phyloP scores from a whole-genome alignment of 1,139 yeast species.

The Zhuliangozyma blackwelliae region DNA sequence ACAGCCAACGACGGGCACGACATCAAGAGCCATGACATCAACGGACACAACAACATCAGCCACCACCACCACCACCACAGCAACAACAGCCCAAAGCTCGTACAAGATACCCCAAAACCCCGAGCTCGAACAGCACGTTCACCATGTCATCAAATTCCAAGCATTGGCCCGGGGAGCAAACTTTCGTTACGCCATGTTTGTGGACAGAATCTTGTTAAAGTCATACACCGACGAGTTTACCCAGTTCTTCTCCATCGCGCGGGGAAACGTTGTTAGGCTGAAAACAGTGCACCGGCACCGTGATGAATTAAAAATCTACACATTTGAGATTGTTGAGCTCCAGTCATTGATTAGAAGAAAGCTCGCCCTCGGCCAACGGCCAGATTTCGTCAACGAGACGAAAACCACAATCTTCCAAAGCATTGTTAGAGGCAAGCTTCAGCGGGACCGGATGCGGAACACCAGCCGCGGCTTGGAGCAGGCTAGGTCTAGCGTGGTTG shows the following conservation, averaged over 20 bases:
- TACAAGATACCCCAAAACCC: constrained; percentile 12
- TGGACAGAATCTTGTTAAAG: constrained; percentile 54
- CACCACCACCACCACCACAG: not conserved
- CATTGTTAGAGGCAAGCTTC: constrained; percentile 23
- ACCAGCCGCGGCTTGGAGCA: constrained; percentile 9
- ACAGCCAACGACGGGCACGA: not conserved
- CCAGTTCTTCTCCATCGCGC: constrained; percentile 29
- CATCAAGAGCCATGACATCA: not conserved
- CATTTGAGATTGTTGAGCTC: constrained; percentile 26
- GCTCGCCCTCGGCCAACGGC: constrained; percentile 13
- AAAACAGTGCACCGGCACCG: constrained; percentile 39
- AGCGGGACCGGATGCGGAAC: constrained; percentile 12
- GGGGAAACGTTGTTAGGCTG: constrained; percentile 36
- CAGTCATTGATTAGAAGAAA: constrained; percentile 35
- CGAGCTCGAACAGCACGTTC: constrained; percentile 20
- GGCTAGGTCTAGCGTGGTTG: constrained; percentile 10
- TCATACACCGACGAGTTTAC: constrained; percentile 49
- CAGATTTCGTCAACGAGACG: constrained; percentile 10
- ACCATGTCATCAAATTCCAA: constrained; percentile 45
- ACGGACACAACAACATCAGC: not conserved
- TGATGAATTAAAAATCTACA: constrained; percentile 26
- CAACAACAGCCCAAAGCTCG: constrained; percentile 1
- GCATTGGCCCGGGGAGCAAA: constrained; percentile 64
- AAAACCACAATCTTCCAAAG: constrained; percentile 21
- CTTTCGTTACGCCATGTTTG: constrained; percentile 58